Base-by-base conservation (phyloP, 352 stramenopile genomes). In the Globisporangium radiosum region DNA sequence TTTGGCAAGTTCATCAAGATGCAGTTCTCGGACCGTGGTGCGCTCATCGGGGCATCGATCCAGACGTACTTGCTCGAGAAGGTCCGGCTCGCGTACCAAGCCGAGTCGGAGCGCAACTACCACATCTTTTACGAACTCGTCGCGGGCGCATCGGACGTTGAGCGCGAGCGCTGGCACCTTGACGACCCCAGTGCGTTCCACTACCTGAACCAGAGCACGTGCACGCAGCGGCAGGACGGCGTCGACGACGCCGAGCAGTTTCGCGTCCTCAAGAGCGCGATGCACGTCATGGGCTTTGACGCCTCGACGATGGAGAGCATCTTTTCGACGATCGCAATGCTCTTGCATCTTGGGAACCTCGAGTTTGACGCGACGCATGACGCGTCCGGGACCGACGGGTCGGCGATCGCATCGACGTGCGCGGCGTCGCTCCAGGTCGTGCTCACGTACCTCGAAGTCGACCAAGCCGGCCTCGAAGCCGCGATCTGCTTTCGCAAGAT, bases 1-100 rank as follows among this genome's bases (percentile, higher is more conserved):
- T 99, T 99, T 66, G 96, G 96, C 54, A 98, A 98, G 70, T 99
- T 97, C 57, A 99, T 98, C 76, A 94, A 99, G 71, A 92, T 99
- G 64, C 79, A 96, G 61, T 98, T 99, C 69, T 90, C 69, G 14
- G 54, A 75, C 7, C 62, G 76, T 33, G 81, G 85, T 25, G 66
- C 62, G 14, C 71, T 99, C 0, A 77, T 96, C 51, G 92, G 95
- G 39, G 93, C 93, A 10, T 92, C 85, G 33, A 97, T 98, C 53
- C 87, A 98, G 68, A 98, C 94, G 38, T 99, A 98, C 69, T 67
- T 99, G 44, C 75, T 99, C 10, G 95, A 99, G 66, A 98, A 98
- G 70, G 89, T 98, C 39, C 89, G 96, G 43, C 76, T 99, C 17
- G 90, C 90, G 11, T 97, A 94, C 56, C 95, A 98, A 66, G 90